Base-by-base conservation (phyloP, 805 yeast species). In the Saccharomycopsis schoenii region DNA sequence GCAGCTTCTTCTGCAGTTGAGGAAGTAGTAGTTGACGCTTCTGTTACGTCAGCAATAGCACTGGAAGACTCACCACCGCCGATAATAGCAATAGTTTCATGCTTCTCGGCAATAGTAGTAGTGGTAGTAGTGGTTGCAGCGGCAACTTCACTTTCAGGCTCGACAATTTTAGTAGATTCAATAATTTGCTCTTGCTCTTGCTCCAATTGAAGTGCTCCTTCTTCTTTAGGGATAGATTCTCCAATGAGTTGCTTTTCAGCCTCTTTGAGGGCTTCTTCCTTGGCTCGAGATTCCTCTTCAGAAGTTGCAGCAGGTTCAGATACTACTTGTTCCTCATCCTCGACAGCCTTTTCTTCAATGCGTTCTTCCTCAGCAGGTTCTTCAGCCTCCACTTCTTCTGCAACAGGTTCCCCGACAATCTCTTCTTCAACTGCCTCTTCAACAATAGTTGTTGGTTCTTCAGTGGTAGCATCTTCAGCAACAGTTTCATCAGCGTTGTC, bases 21-120 rank as follows among this genome's bases (percentile, higher is more conserved):
- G 37, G 59, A 54, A 34, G 56, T 34, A 17, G 39, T 29, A 57
- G 41, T n/a, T 39, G 57, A 39, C 14, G 17, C 57, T n/a, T 55
- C 47, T 34, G 24, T 15, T 17, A n/a, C 39, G 14, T n/a, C 34
- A 29, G 6, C 34, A 29, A 6, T 6, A 29, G 34, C 34, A 4
- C 34, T 29, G 3, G 34, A 15, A 14, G 54, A 4, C 19, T 57
- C 37, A 15, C 29, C 17, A 25, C 39, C 60, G 9, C 34, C 60
- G 24, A 29, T 25, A 15, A 41, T 52, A n/a, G 50, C 59, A 34
- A 36, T 57, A 9, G 57, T 36, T 39, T 55, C 57, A 37, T 52
- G 56, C 4, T 34, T 52, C 8, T 29, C 43, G 4, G 57, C 14
- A 9, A 11, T 21, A 52, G 41, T 39, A 52, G 37, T 24, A 34